Evolutionary conservation across 805 yeast species (phyloP), one percentile per base, ranked within the genome.

Genomic region (Yamadazyma phyllophila): DNA sequence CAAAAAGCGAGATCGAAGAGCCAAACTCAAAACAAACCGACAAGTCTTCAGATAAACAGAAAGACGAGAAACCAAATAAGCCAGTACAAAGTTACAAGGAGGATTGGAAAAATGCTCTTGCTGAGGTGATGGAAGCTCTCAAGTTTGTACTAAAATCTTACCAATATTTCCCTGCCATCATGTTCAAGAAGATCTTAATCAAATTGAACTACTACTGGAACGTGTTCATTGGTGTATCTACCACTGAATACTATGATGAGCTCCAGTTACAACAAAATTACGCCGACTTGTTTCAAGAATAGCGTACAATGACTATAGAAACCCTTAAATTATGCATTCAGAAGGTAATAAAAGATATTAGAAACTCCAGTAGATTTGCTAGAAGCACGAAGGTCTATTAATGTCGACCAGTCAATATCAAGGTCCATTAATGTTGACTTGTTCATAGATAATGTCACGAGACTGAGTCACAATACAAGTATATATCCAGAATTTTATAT

Each of bases 81-180:
- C 16, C 40, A 24, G 13, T 76, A 71, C 20, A 43, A 26, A 36
- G 10, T 36, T 17, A 38, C 29, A 29, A 33, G 31, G 26, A 40
- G 4, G 83, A 77, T 36, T 74, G 83, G 65, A 59, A 68, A 17
- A 58, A 69, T 9, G 90, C 84, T 41, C 55, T 77, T 27, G 57
- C 56, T 11, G 81, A 77, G 24, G 80, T 87, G 8, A 59, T 63
- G 48, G 77, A 67, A 10, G 96, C 94, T 0, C 55, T 87, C 30
- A 66, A 63, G 48, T 90, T 88, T 64, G 78, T 92, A 15, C 62
- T 78, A 44, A 58, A 65, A 20, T 82, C 96, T 39, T 91, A 92
- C 63, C 54, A 73, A 40, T 74, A 82, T 33, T 76, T 92, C 51
- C 97, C 97, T 9, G 69, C 71, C 45, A 77, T 81, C 44, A 34